Evolutionary conservation across 1,284 basidiomycete genomes (phyloP), one percentile per base, ranked within the genome.

Genomic region (Moniliophthora roreri): DNA sequence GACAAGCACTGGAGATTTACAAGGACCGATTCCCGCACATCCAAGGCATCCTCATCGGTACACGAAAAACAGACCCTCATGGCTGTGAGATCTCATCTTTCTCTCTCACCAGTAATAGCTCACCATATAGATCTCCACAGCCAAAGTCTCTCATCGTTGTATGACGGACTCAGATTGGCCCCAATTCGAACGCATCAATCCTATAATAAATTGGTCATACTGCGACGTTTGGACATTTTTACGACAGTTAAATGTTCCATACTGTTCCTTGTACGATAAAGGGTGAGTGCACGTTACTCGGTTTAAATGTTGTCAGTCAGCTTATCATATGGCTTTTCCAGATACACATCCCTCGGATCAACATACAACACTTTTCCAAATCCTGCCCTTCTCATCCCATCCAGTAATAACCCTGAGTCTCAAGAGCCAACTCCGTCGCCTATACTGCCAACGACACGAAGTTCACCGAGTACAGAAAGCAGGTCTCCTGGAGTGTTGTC

Each of bases 161-260:
- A 87, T 82, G 60, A 96, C 93, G 5, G 95, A 98, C 69, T 71
- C 81, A 0, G 89, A 81, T 50, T 99, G 96, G 96, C 95, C 96
- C 4, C 67, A 72, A 3, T 93, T 96, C 55, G 88, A 95, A 65
- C 85, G 96, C 18, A 85, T 99, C 24, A 96, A 99, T 67, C 96
- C 97, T 0, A 92, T 99, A 62, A 89, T 99, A 48, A 89, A 98
- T 66, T 99, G 96, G 96, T 77, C 83, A 0, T 99, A 99, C 69
- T 66, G 72, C 1, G 85, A 97, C 57, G 84, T 99, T 1, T 99
- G 97, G 97, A 72, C 75, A 1, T 99, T 96, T 72, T 73, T 99
- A 35, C 77, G 87, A 6, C 76, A 78, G 54, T 75, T 96, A 8
- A 67, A 84, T 1, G 82, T 98, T 10, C 89, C 87, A 2, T 99